Conservation (phyloP, 176 grass and related monocot species). For the Poa pratensis region DNA sequence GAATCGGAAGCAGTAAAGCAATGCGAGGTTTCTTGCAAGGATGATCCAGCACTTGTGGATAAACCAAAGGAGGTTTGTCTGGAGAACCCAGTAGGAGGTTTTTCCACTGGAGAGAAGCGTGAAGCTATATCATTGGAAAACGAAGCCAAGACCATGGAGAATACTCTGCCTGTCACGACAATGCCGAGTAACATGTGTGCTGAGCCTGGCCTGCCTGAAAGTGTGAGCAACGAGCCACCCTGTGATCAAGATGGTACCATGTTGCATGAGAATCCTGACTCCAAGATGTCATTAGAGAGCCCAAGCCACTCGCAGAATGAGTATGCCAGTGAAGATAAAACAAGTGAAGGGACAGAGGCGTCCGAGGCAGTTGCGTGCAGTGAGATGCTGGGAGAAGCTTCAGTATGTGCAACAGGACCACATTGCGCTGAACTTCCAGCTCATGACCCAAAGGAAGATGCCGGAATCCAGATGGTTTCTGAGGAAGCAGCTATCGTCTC, state of each 20-base stretch:
- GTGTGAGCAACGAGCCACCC: not conserved
- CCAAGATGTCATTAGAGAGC: not conserved
- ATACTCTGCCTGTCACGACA: not conserved
- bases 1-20: not conserved
- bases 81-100: not conserved
- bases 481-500: not conserved
- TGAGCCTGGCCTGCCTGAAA: slow-evolving; percentile 23
- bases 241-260: slow-evolving; percentile 8
- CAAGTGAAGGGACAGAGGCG: no score
- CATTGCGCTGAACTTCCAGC: not conserved
- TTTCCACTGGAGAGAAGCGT: not conserved
- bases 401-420: not conserved
- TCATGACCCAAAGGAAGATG: not conserved
- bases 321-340: not conserved
- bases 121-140: not conserved
- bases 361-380: slow-evolving; percentile 1
- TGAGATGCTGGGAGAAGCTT: not conserved
- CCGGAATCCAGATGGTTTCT: not conserved
- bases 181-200: not conserved
- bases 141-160: slow-evolving; percentile 8
- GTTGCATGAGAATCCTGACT: slow-evolving; percentile 14
- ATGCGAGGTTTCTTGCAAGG: not conserved
- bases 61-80: not conserved
- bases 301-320: not conserved
- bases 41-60: not conserved